Base-by-base conservation (phyloP, 495 filamentous ascomycete species). In the Rhizodiscina lignyota region DNA sequence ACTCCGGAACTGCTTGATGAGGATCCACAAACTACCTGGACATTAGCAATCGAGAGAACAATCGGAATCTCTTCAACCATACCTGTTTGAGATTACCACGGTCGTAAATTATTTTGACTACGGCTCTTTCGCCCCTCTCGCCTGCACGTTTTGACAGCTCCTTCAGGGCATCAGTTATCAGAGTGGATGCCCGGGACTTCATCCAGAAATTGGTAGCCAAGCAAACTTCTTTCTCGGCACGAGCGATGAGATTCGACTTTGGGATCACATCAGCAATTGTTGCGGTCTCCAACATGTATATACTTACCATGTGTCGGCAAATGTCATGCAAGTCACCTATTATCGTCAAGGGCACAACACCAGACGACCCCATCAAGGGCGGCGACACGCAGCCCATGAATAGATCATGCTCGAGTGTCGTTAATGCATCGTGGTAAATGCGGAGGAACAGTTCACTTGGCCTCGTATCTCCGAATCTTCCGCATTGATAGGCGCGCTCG, bases 121-220 rank as follows among this genome's bases (percentile, higher is more conserved):
- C 61, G 6, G 77, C 54, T 42, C 64, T 74, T 20, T 56, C 37
- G 0, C 69, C 68, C 18, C 72, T 53, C 37, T 63, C 58, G 0
- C 74, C 72, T 3, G 74, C 77, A 35, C 79, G 62, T 11, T 49
- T 59, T 1, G 79, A 78, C 5, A 84, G 62, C 47, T 84, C 79
- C 6, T 53, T 59, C 28, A 86, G 64, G 2, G 74, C 72, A 56
- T 83, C 67, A 10, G 68, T 75, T 32, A 84, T 62, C 34, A 77
- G 63, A 15, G 59, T 70, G 21, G 72, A 72, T 1, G 77, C 75
- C 12, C 73, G 66, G 2, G 75, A 74, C 34, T 72, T 55, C 37
- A 72, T 63, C 80, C 79, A 86, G 53, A 70, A 83, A 42, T 79
- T 80, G 0, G 80, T 86, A 0, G 70, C 76, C 5, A 86, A 52